Conservation (phyloP, 306 rosid species). For the Cucurbita pepo region DNA sequence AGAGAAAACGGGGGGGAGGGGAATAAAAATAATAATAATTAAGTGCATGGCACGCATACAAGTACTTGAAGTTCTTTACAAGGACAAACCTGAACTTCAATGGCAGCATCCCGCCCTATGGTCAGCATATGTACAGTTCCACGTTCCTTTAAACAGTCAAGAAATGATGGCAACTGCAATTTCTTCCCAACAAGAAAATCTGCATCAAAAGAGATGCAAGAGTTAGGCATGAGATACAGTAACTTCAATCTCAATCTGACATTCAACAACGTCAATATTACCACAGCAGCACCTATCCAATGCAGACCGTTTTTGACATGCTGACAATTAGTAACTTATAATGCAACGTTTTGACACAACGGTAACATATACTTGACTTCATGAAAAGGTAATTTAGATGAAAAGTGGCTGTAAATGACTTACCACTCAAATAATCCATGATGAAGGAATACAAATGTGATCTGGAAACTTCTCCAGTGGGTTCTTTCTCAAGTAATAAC, state of each 20-base stretch:
- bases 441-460: conserved; percentile 70
- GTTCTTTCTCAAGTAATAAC: conserved; percentile 69
- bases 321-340: conserved; percentile 90
- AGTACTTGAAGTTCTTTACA: not conserved
- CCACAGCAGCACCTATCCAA: conserved; percentile 95
- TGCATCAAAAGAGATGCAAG: conserved; percentile 58
- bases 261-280: conserved; percentile 82
- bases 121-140: conserved; percentile 94
- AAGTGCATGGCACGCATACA: no score
- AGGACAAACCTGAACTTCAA: conserved; percentile 83
- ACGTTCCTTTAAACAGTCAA: conserved; percentile 78
- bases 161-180: conserved; percentile 72
- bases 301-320: conserved; percentile 76
- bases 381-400: conserved; percentile 6
- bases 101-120: conserved; percentile 81
- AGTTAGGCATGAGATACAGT: conserved; percentile 51
- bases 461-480: conserved; percentile 56
- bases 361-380: conserved; percentile 13
- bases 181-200: conserved; percentile 82
- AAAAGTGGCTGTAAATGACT: conserved; percentile 20
- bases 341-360: conserved; percentile 60
- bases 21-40: no score
- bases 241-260: conserved; percentile 58
- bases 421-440: conserved; percentile 89
- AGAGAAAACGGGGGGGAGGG: no score